These are phyloP conservation scores for Vitellaria paradoxa DNA, from an alignment of 179 eudicot species.

Conservation along the genomic window DNA sequence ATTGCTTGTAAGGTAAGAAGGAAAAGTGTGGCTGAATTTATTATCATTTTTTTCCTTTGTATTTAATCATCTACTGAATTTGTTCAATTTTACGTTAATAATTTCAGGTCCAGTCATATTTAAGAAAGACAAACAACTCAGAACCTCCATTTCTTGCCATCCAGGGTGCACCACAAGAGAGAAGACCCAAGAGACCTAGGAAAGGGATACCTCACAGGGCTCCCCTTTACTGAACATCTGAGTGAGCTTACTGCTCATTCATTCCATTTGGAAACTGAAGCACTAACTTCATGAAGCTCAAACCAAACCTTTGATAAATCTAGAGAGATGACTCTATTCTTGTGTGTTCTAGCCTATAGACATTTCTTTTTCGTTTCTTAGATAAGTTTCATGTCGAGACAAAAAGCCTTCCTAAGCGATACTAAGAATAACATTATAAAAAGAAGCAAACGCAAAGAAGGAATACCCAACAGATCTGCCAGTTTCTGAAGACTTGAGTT, in stretches of 20 bases:
- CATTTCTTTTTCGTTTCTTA: neutral
- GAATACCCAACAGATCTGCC: neutral
- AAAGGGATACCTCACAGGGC: conserved; percentile 53
- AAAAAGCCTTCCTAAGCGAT: neutral
- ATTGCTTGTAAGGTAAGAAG: conserved; percentile 53
- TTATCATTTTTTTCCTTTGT: neutral
- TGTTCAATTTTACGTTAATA: conserved; percentile 3
- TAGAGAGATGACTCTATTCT: conserved; percentile 5
- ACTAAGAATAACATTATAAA: neutral
- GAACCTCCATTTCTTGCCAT: conserved; percentile 36
- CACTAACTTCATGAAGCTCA: conserved; percentile 2
- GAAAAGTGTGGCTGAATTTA: neutral
- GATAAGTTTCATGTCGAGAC: neutral
- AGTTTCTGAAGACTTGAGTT: neutral
- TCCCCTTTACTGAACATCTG: conserved; percentile 27
- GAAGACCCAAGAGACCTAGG: conserved; percentile 29
- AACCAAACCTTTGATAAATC: neutral
- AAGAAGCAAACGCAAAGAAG: neutral
- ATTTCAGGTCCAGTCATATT: conserved; percentile 36
- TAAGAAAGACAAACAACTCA: conserved; percentile 16
- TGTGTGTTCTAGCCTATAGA: neutral
- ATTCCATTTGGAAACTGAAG: neutral
- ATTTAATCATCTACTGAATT: neutral
- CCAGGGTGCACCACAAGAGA: conserved; percentile 1
- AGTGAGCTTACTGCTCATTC: conserved; percentile 7